Conservation (phyloP, 495 filamentous ascomycete genomes). For the Evansstolkia leycettana region DNA sequence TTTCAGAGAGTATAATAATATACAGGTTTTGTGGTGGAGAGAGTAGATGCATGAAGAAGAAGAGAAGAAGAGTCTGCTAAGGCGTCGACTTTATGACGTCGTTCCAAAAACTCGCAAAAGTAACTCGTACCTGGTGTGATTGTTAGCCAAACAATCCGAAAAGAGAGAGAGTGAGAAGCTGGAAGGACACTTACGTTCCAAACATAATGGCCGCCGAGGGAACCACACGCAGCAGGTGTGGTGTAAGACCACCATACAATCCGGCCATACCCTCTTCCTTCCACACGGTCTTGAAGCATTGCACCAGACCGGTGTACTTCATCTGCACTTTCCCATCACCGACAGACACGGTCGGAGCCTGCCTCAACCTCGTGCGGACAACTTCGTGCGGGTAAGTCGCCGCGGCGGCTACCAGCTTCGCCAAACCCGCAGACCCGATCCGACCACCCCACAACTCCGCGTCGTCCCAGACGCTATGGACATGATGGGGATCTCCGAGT, state of each 20-base stretch:
- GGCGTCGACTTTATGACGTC: constrained; percentile 4
- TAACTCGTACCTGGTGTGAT: constrained; percentile 42
- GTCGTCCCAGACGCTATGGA: constrained; percentile 29
- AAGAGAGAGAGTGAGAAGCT: neutral
- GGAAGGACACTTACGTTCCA: constrained; percentile 47
- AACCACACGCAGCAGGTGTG: constrained; percentile 49
- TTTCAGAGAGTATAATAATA: constrained; percentile 3
- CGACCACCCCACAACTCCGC: constrained; percentile 37
- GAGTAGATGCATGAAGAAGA: no score
- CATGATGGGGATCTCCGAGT: constrained; percentile 11
- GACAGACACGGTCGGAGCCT: constrained; percentile 34
- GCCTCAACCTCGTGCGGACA: constrained; percentile 41
- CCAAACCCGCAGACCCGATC: constrained; percentile 35
- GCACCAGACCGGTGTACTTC: constrained; percentile 43
- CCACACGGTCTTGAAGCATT: constrained; percentile 41
- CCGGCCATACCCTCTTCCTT: constrained; percentile 44
- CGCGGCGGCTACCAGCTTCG: constrained; percentile 44
- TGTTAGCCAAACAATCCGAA: constrained; percentile 4
- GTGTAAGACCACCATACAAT: constrained; percentile 46
- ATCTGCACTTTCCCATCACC: constrained; percentile 21
- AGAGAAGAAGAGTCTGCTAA: constrained; percentile 18
- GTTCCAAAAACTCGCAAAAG: constrained; percentile 43
- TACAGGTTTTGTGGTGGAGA: constrained; percentile 1
- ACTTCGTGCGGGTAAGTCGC: constrained; percentile 50
- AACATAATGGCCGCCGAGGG: constrained; percentile 92